These are phyloP conservation scores for Tilletia walkeri DNA, from an alignment of 1,284 basidiomycete species.

Conservation along the genomic window DNA sequence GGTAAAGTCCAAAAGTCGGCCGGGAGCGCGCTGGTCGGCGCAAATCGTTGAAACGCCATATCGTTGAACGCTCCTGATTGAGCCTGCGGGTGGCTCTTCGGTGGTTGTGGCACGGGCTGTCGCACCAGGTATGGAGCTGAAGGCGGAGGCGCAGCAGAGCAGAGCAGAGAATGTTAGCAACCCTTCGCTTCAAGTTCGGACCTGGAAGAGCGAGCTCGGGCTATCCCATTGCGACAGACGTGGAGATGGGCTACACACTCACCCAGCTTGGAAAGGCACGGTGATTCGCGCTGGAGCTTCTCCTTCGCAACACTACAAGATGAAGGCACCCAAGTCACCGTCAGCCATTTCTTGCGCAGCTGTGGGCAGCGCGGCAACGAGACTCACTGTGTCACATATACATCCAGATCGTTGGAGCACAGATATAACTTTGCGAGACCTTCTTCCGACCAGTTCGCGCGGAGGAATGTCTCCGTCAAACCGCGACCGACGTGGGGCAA, in stretches of 20 bases:
- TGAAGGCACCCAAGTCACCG: not conserved
- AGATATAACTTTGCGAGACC: not conserved
- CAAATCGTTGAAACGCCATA: constrained; percentile 8
- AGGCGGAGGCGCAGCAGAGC: no score
- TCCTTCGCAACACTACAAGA: not conserved
- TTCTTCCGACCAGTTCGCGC: not conserved
- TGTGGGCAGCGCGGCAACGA: not conserved
- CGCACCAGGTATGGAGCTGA: not conserved
- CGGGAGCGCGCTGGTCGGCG: not conserved
- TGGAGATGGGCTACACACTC: not conserved
- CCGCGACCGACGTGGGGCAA: constrained; percentile 7
- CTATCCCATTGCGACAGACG: not conserved
- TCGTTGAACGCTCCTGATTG: not conserved
- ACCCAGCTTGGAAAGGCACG: not conserved
- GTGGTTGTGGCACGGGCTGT: not conserved
- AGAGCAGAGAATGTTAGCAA: not conserved
- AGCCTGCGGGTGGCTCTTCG: constrained; percentile 4
- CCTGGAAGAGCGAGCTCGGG: not conserved
- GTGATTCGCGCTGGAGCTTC: not conserved
- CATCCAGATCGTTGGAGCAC: not conserved
- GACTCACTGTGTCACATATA: not conserved
- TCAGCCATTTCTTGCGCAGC: not conserved
- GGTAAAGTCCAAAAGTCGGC: not conserved
- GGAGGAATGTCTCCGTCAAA: not conserved
- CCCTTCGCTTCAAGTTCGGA: no score